phyloP scores from a whole-genome alignment of 1,284 basidiomycete species.

The Anthracocystis walkeri region DNA sequence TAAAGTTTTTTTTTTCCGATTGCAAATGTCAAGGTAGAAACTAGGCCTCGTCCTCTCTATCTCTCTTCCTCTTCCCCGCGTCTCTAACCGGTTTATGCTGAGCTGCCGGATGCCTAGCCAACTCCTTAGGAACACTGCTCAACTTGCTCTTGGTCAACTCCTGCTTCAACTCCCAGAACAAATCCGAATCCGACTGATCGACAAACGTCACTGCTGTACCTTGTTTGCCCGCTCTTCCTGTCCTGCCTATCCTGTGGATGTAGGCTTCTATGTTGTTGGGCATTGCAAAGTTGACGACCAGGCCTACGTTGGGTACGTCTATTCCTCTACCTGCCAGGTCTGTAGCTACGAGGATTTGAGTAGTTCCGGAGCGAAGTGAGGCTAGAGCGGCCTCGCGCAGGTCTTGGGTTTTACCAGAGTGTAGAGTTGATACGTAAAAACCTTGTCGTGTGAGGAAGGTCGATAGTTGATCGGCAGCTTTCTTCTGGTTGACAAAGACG shows the following conservation, averaged over 20 bases:
- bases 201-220: slow-evolving; percentile 95
- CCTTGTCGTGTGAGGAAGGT: slow-evolving; percentile 88
- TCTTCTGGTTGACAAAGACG: slow-evolving; percentile 99
- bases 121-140: slow-evolving; percentile 49
- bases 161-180: slow-evolving; percentile 74
- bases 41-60: slow-evolving; percentile 44
- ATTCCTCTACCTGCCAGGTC: slow-evolving; percentile 98
- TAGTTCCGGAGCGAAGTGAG: slow-evolving; percentile 84
- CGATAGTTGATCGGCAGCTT: slow-evolving; percentile 95
- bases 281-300: slow-evolving; percentile 99
- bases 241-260: slow-evolving; percentile 96
- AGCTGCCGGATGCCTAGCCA: slow-evolving; percentile 64
- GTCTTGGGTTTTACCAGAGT: slow-evolving; percentile 97
- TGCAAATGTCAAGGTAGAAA: too few species aligned
- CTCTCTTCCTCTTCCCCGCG: slow-evolving; percentile 36
- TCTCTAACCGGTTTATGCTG: slow-evolving; percentile 44
- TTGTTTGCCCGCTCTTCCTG: slow-evolving; percentile 94
- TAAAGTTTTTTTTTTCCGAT: slow-evolving; percentile 1
- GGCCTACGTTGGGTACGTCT: slow-evolving; percentile 93
- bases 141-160: slow-evolving; percentile 62
- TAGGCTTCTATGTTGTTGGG: slow-evolving; percentile 94
- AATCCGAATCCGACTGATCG: slow-evolving; percentile 93
- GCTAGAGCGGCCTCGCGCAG: slow-evolving; percentile 93
- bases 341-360: slow-evolving; percentile 88
- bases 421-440: slow-evolving; percentile 87